These are phyloP conservation scores for Penicillium sclerotiorum DNA, from an alignment of 2,329 filamentous ascomycete species.

Conservation along the genomic window DNA sequence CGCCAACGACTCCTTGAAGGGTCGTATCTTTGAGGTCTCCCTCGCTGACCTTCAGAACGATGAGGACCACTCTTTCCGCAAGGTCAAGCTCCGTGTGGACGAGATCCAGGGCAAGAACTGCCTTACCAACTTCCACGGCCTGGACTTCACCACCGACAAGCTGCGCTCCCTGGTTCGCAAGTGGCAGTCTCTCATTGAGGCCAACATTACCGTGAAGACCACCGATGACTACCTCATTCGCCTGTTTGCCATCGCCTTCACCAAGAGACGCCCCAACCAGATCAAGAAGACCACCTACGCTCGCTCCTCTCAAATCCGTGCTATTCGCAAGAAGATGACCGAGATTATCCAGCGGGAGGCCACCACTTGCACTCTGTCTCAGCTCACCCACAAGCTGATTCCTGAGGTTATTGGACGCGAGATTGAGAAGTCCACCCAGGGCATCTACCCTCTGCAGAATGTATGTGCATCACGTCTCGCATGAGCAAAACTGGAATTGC, in stretches of 20 bases:
- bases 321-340: conserved; percentile 99
- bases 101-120: conserved; percentile 99
- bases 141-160: conserved; percentile 99
- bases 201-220: conserved; percentile 99
- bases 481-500: not conserved
- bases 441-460: conserved; percentile 99
- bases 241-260: conserved; percentile 98
- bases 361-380: conserved; percentile 86
- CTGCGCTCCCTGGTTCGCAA: conserved; percentile 98
- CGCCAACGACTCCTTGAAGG: conserved; percentile 98
- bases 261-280: conserved; percentile 98
- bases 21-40: conserved; percentile 97
- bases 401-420: conserved; percentile 99
- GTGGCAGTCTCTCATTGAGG: conserved; percentile 99
- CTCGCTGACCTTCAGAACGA: conserved; percentile 99
- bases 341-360: conserved; percentile 99
- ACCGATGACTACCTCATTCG: conserved; percentile 99
- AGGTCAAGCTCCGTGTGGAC: conserved; percentile 97
- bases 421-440: conserved; percentile 99
- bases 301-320: conserved; percentile 92
- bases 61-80: conserved; percentile 99
- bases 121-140: conserved; percentile 99
- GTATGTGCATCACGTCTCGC: conserved; percentile 67
- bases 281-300: conserved; percentile 99
- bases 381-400: conserved; percentile 98